Percentiles rank a stretch among this genome's conserved stretches.
phyloP scores from a whole-genome alignment of 1,284 basidiomycete species.

The Ceratobasidium sp. region DNA sequence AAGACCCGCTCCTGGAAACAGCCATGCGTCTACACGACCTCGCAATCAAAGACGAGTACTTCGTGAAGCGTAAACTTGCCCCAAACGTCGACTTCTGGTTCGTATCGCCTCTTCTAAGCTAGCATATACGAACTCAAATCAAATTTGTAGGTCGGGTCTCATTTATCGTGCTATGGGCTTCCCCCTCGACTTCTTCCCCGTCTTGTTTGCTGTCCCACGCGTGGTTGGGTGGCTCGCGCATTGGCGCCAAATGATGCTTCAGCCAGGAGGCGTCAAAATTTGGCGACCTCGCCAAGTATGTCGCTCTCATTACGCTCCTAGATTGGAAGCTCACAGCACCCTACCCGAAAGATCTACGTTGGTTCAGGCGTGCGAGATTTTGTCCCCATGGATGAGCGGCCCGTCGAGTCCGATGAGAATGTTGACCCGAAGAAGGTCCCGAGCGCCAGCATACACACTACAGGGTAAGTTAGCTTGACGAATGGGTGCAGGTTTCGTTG shows the following conservation, averaged over 20 bases:
- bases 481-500: constrained; percentile 50
- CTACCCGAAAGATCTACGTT: constrained; percentile 72
- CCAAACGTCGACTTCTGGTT: constrained; percentile 72
- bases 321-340: constrained; percentile 30
- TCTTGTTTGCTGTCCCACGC: constrained; percentile 88
- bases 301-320: constrained; percentile 21
- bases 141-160: constrained; percentile 68
- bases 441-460: constrained; percentile 72
- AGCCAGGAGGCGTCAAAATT: constrained; percentile 87
- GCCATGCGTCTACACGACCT: constrained; percentile 89
- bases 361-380: constrained; percentile 80
- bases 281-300: constrained; percentile 87
- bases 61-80: constrained; percentile 76
- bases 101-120: constrained; percentile 44
- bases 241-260: constrained; percentile 92
- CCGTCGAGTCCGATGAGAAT: constrained; percentile 63
- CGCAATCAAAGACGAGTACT: constrained; percentile 90
- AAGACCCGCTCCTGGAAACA: constrained; percentile 84
- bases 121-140: constrained; percentile 24
- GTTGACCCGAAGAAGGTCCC: constrained; percentile 66
- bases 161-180: constrained; percentile 92
- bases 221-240: constrained; percentile 92
- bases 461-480: constrained; percentile 71
- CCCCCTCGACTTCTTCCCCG: constrained; percentile 91
- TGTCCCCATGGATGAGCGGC: constrained; percentile 72